Evolutionary conservation across 495 filamentous ascomycete species (phyloP), one percentile per base, ranked within the genome.

Genomic region (Neurospora tetraspora): DNA sequence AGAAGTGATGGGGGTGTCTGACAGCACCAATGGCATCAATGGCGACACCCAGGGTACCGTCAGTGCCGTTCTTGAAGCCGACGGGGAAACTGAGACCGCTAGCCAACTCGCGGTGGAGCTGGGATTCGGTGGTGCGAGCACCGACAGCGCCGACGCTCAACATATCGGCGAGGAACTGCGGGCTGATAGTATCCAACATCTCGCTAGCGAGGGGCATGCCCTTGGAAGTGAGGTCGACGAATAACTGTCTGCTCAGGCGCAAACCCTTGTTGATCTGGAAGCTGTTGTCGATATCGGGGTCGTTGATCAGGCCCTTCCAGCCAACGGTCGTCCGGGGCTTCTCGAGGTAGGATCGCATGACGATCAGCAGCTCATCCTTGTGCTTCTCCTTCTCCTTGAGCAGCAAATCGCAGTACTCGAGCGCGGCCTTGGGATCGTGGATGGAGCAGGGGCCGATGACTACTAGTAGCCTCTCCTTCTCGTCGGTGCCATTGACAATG

Each of bases 221-320:
- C 83, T 91, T 92, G 77, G 89, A 86, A 0, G 96, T 99, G 75
- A 99, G 87, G 80, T 98, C 94, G 42, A 97, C 93, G 80, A 97
- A 99, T 73, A 99, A 84, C 81, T 98, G 91, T 72, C 96, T 90
- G 39, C 94, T 93, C 37, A 91, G 85, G 68, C 93, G 89, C 79
- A 99, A 81, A 4, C 96, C 96, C 85, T 98, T 97, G 87, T 98
- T 99, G 84, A 99, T 98, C 82, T 97, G 90, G 89, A 98, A 98
- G 82, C 91, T 95, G 79, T 97, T 94, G 82, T 99, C 95, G 81
- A 99, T 97, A 76, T 98, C 94, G 9, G 96, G 96, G 83, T 99
- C 96, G 81, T 99, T 99, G 85, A 99, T 97, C 74, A 99, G 86
- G 16, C 96, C 96, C 84, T 99, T 99, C 96, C 96, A 99, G 70